phyloP scores from a whole-genome alignment of 2,329 filamentous ascomycete genomes.

The Aureobasidium melanogenum region DNA sequence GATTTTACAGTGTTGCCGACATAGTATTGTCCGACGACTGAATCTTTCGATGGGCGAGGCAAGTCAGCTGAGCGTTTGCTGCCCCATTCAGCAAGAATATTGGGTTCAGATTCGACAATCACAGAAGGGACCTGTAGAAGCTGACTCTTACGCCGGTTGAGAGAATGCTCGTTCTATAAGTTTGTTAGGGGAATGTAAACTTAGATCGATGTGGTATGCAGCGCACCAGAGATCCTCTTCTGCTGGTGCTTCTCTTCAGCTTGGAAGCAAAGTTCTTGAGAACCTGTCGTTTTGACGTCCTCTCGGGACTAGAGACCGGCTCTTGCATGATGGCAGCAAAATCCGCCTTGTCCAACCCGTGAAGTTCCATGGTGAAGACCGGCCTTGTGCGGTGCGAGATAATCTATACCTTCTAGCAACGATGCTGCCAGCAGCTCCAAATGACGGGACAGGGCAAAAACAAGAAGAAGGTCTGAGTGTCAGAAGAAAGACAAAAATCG shows the following conservation, averaged over 20 bases:
- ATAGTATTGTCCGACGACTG: not conserved
- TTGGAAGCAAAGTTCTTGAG: not conserved
- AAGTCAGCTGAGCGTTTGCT: not conserved
- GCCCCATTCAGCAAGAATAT: not conserved
- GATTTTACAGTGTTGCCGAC: not conserved
- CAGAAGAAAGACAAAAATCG: not conserved
- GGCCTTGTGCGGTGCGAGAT: not conserved
- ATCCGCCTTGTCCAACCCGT: not conserved
- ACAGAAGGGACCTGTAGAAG: not conserved
- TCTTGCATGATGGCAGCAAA: slow-evolving; percentile 1
- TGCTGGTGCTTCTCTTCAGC: not conserved
- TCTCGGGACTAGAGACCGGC: not conserved
- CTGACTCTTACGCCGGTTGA: not conserved
- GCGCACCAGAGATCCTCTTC: not conserved
- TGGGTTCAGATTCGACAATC: not conserved
- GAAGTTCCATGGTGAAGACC: not conserved
- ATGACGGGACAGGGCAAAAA: not conserved
- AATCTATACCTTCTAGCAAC: not conserved
- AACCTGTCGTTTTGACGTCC: not conserved
- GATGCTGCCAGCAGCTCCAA: slow-evolving; percentile 1
- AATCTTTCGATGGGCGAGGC: slow-evolving; percentile 1
- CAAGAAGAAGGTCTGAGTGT: not conserved
- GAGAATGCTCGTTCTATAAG: not conserved
- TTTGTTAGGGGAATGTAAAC: not conserved
- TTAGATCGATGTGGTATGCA: not conserved